These are phyloP conservation scores for Populus alba DNA, from an alignment of 345 rosid genomes.

Conservation along the genomic window DNA sequence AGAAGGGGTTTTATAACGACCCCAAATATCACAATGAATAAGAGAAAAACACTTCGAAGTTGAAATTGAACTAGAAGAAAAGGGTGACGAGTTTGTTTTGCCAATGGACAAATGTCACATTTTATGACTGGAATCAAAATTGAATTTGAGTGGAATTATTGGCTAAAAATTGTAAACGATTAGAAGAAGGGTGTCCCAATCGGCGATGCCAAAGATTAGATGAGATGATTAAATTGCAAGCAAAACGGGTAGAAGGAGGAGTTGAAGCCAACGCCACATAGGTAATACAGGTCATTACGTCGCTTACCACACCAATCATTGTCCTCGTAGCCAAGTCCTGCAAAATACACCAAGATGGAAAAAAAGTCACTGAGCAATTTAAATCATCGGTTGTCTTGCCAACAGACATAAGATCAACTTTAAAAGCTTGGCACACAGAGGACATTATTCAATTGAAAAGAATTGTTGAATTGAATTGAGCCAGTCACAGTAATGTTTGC, in stretches of 20 bases:
- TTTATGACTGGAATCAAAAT: neutral
- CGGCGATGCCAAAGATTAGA: neutral
- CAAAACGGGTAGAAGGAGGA: neutral
- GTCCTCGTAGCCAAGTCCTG: neutral
- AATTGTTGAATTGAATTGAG: neutral
- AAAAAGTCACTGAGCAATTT: constrained; percentile 3
- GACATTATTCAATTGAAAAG: neutral
- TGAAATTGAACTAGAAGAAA: neutral
- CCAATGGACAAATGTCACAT: neutral
- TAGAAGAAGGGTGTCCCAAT: neutral
- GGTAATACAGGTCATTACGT: constrained; percentile 6
- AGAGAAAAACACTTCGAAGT: neutral
- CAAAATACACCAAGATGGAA: neutral
- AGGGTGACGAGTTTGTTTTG: neutral
- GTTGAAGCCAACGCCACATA: neutral
- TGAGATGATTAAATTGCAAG: neutral
- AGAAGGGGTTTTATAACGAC: neutral
- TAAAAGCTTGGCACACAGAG: constrained; percentile 2
- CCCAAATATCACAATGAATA: neutral
- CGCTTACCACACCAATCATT: neutral
- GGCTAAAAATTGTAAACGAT: neutral
- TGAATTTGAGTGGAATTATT: neutral
- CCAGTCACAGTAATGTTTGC: neutral
- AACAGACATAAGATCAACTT: constrained; percentile 7
- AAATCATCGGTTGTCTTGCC: neutral